A percentile compares a stretch with the other conserved stretches of the same genome.
Conservation (phyloP, 1,284 basidiomycete genomes). For the Leccinum pachyderme region DNA sequence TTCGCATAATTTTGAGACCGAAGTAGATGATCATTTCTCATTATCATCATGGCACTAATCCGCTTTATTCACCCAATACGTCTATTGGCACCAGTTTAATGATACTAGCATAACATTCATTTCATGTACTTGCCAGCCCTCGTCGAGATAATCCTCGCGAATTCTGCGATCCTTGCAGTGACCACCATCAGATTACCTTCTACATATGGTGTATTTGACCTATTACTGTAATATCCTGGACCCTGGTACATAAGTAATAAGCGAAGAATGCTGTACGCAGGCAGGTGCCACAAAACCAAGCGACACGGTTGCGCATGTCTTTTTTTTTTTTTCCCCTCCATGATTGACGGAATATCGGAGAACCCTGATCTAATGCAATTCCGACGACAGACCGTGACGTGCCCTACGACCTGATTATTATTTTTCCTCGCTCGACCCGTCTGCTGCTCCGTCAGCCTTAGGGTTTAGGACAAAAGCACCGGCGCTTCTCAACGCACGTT, state of each 20-base stretch:
- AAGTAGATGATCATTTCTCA: constrained; percentile 32
- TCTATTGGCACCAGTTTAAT: constrained; percentile 31
- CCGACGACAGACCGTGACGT: not conserved
- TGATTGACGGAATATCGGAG: not conserved
- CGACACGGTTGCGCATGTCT: not conserved
- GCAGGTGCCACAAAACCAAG: not conserved
- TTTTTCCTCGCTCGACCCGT: not conserved
- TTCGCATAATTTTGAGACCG: constrained; percentile 34
- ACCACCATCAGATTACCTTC: not conserved
- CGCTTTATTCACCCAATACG: constrained; percentile 31
- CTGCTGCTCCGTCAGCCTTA: constrained; percentile 11
- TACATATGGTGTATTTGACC: not conserved
- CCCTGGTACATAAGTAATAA: constrained; percentile 18
- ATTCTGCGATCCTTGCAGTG: constrained; percentile 7
- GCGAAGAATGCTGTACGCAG: constrained; percentile 5
- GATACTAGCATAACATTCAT: constrained; percentile 25
- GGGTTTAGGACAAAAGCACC: constrained; percentile 9
- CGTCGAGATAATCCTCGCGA: constrained; percentile 14
- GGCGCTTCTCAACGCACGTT: constrained; percentile 18
- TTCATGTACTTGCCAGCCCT: constrained; percentile 18
- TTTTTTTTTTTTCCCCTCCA: not conserved
- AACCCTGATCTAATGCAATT: not conserved
- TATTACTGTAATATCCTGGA: not conserved
- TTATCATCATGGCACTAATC: constrained; percentile 35
- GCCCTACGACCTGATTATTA: constrained; percentile 7